Percentiles rank a stretch among this genome's conserved stretches.
These are phyloP conservation scores for Suhomyces kunorum DNA, from an alignment of 1,139 yeast species.

Conservation along the genomic window DNA sequence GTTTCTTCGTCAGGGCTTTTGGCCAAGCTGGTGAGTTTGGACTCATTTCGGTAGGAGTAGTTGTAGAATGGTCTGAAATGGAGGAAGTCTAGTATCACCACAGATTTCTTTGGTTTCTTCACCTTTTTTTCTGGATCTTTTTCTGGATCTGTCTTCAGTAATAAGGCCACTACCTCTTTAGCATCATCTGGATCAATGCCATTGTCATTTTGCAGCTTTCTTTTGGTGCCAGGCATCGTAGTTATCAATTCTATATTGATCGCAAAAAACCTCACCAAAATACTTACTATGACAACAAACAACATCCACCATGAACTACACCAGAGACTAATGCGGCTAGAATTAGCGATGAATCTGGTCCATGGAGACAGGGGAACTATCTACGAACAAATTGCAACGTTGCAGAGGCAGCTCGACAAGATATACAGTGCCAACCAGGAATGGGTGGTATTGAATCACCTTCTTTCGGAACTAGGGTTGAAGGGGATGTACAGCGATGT, in stretches of 20 bases:
- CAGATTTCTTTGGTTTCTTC: constrained; percentile 1
- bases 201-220: background rate
- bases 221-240: constrained; percentile 2
- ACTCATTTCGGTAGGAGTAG: constrained; percentile 15
- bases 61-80: constrained; percentile 11
- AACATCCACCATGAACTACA: background rate
- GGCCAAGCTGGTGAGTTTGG: constrained; percentile 13
- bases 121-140: background rate
- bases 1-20: constrained; percentile 17
- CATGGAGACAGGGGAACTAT: constrained; percentile 10
- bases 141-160: too few relatives aligned
- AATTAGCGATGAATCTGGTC: constrained; percentile 1
- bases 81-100: constrained; percentile 5
- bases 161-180: too few relatives aligned
- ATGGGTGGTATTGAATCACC: constrained; percentile 22
- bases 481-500: background rate
- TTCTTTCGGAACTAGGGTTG: constrained; percentile 21
- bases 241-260: background rate
- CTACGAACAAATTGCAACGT: constrained; percentile 15
- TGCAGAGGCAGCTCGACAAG: constrained; percentile 20
- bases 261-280: background rate
- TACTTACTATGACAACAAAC: background rate
- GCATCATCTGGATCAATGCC: constrained; percentile 5
- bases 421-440: constrained; percentile 26
- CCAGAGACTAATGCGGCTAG: constrained; percentile 3